Evolutionary conservation across 2,329 filamentous ascomycete genomes (phyloP).

Genomic region (Cladosporium sp.): DNA sequence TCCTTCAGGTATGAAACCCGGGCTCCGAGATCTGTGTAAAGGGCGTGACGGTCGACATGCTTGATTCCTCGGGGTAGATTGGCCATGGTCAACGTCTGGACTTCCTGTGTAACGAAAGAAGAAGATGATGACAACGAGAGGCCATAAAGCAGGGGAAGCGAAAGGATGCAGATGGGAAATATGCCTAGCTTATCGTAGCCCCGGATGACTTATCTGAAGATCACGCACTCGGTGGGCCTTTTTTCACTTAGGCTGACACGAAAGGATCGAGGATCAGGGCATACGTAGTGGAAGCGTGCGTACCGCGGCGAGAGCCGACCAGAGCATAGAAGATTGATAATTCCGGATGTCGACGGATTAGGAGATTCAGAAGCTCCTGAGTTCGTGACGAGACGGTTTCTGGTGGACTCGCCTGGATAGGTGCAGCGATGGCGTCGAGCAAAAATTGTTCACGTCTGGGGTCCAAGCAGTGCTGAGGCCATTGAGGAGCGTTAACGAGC

Average conservation of each 20-base stretch:
- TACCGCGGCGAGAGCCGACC: constrained; percentile 15
- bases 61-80: constrained; percentile 38
- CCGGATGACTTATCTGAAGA: constrained; percentile 10
- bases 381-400: not conserved
- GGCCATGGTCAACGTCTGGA: constrained; percentile 17
- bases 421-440: not conserved
- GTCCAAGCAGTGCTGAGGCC: not conserved
- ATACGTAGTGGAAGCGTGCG: constrained; percentile 10
- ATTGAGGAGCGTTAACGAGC: not conserved
- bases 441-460: not conserved
- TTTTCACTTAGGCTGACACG: not conserved
- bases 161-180: constrained; percentile 10
- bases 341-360: not conserved
- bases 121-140: not conserved
- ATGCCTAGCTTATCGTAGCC: constrained; percentile 8
- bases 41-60: constrained; percentile 68
- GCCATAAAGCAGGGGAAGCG: not conserved
- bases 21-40: constrained; percentile 70
- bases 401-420: not conserved
- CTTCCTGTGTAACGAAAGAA: not conserved
- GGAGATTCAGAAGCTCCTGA: not conserved
- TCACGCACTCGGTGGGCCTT: constrained; percentile 6
- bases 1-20: constrained; percentile 72
- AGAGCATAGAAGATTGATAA: not conserved
- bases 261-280: constrained; percentile 10